Conservation (phyloP, 805 yeast genomes). For the Jamesozyma rosinii region DNA sequence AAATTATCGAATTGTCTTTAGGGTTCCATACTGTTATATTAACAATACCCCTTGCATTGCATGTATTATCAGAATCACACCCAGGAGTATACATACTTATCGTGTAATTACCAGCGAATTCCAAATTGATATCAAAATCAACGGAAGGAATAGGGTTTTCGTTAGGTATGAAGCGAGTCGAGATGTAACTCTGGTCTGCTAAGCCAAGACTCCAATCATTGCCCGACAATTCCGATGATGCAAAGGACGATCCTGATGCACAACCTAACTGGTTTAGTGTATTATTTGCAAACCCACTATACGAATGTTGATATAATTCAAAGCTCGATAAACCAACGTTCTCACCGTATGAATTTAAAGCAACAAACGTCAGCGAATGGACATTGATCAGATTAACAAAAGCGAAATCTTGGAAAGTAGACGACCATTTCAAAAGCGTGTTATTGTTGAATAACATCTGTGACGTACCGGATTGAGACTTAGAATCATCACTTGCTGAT, state of each 20-base stretch:
- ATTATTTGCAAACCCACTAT: constrained; percentile 65
- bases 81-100: constrained; percentile 81
- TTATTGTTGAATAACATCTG: constrained; percentile 29
- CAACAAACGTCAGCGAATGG: constrained; percentile 50
- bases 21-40: constrained; percentile 55
- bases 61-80: constrained; percentile 58
- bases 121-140: constrained; percentile 30
- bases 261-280: constrained; percentile 63
- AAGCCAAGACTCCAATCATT: constrained; percentile 27
- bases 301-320: constrained; percentile 49
- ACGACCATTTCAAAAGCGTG: constrained; percentile 31
- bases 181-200: constrained; percentile 24
- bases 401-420: constrained; percentile 68
- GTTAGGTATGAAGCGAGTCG: constrained; percentile 29
- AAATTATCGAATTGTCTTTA: constrained; percentile 31
- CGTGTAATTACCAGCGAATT: constrained; percentile 66
- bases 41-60: constrained; percentile 63
- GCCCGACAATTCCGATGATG: constrained; percentile 20
- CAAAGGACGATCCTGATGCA: constrained; percentile 20
- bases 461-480: constrained; percentile 15
- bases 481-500: constrained; percentile 20
- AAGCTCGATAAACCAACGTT: constrained; percentile 65
- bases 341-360: constrained; percentile 59
- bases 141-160: constrained; percentile 29
- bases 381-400: constrained; percentile 63